Percentiles rank a stretch among this genome's conserved stretches.
phyloP scores from a whole-genome alignment of 257 asterid species.

The Nemophila menziesii region DNA sequence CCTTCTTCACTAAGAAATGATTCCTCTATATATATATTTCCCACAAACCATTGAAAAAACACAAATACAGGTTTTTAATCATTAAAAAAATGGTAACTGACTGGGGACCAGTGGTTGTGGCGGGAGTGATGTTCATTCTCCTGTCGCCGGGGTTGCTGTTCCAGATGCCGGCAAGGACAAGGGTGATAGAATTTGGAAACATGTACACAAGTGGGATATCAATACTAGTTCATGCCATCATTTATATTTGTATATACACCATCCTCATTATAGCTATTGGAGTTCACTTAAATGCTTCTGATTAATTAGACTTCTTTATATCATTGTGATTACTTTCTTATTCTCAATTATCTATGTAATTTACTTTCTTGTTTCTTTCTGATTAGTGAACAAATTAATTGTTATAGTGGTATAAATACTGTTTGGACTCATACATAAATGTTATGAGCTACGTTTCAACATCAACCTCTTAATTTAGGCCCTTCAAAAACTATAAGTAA shows the following conservation, averaged over 20 bases:
- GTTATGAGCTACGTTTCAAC: no score
- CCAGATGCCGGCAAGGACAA: constrained; percentile 80
- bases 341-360: no score
- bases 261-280: constrained; percentile 75
- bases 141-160: constrained; percentile 81
- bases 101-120: constrained; percentile 95
- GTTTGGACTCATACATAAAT: no score
- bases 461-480: no score
- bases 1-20: constrained; percentile 59
- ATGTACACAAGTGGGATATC: constrained; percentile 89
- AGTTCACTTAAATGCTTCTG: constrained; percentile 43
- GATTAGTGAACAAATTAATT: no score
- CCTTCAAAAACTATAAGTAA: no score
- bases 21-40: constrained; percentile 6
- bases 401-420: no score
- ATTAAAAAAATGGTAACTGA: constrained; percentile 28
- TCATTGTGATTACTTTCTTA: no score
- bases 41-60: background rate
- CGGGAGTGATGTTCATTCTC: constrained; percentile 78
- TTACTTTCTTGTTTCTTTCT: no score
- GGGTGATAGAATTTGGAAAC: constrained; percentile 79
- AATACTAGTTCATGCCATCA: constrained; percentile 61
- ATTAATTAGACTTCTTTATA: no score
- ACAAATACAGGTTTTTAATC: background rate
- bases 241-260: constrained; percentile 77